Evolutionary conservation across 2,329 filamentous ascomycete genomes (phyloP).

Genomic region (Phyllosticta capitalensis): DNA sequence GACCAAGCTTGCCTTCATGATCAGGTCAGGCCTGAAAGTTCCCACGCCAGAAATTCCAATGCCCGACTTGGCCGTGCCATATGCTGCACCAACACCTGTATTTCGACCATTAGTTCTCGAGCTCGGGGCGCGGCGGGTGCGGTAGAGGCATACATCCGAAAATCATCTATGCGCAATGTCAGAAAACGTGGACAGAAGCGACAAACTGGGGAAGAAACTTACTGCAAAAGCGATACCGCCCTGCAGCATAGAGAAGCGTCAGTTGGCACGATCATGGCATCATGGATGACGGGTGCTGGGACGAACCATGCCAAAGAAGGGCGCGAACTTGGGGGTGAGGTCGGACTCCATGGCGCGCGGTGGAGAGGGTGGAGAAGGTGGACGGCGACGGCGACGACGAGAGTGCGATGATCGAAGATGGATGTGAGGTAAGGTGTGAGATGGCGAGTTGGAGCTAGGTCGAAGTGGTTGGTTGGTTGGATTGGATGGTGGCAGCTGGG

Average conservation of each 20-base stretch:
- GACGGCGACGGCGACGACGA: not conserved
- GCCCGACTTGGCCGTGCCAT: slow-evolving; percentile 79
- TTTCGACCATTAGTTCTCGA: slow-evolving; percentile 17
- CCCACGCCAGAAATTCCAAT: slow-evolving; percentile 81
- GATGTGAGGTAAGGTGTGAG: not conserved
- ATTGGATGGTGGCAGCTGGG: not conserved
- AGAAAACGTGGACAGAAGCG: slow-evolving; percentile 14
- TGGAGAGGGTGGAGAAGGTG: not conserved
- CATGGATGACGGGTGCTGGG: slow-evolving; percentile 3
- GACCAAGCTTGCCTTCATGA: slow-evolving; percentile 64
- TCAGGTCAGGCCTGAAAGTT: slow-evolving; percentile 74
- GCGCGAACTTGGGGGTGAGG: slow-evolving; percentile 69
- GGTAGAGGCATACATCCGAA: slow-evolving; percentile 58
- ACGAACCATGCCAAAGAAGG: slow-evolving; percentile 80
- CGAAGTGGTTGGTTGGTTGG: not conserved
- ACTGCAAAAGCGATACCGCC: slow-evolving; percentile 65
- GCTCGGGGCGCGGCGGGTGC: not conserved
- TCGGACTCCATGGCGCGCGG: slow-evolving; percentile 33
- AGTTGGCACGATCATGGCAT: slow-evolving; percentile 24
- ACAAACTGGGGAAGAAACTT: slow-evolving; percentile 20
- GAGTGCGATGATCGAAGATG: not conserved
- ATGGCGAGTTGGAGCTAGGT: not conserved
- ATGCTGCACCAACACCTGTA: slow-evolving; percentile 63
- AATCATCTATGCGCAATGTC: slow-evolving; percentile 48
- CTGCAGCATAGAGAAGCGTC: slow-evolving; percentile 33